These are phyloP conservation scores for Neurospora sp. DNA, from an alignment of 495 filamentous ascomycete genomes.

Conservation along the genomic window DNA sequence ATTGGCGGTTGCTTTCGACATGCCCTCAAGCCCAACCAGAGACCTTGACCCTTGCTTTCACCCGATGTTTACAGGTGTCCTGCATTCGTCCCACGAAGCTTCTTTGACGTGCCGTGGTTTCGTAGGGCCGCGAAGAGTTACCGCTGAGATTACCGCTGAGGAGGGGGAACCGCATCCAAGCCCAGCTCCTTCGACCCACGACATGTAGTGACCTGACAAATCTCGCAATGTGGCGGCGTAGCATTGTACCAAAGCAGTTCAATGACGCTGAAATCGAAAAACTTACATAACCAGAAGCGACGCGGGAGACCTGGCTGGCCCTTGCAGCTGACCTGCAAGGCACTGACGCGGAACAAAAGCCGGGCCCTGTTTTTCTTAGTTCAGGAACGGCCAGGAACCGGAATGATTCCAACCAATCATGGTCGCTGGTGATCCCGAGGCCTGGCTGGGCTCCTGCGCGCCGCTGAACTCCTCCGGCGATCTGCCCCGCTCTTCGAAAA, in stretches of 20 bases:
- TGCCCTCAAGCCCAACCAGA: not conserved
- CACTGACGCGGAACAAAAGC: slow-evolving; percentile 6
- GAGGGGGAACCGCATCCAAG: not conserved
- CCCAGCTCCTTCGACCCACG: not conserved
- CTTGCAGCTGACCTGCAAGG: slow-evolving; percentile 16
- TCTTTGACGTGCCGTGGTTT: not conserved
- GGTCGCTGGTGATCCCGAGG: not conserved
- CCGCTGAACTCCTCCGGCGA: not conserved
- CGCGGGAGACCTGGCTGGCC: slow-evolving; percentile 8
- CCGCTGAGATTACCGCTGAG: not conserved
- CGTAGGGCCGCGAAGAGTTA: not conserved
- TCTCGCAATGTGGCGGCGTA: slow-evolving; percentile 4
- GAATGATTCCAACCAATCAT: slow-evolving; percentile 9
- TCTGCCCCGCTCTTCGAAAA: not conserved
- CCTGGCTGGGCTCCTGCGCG: not conserved
- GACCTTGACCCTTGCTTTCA: not conserved
- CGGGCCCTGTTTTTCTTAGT: slow-evolving; percentile 3
- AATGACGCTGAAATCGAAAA: not conserved
- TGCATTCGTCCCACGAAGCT: not conserved
- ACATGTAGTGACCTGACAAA: slow-evolving; percentile 7
- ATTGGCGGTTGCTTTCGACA: not conserved
- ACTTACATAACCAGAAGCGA: not conserved
- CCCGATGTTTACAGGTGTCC: not conserved
- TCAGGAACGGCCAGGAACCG: slow-evolving; percentile 10
- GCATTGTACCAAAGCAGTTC: not conserved